Evolutionary conservation across 805 yeast species (phyloP), one percentile per base, ranked within the genome.

Genomic region (Barnettozyma salicaria): DNA sequence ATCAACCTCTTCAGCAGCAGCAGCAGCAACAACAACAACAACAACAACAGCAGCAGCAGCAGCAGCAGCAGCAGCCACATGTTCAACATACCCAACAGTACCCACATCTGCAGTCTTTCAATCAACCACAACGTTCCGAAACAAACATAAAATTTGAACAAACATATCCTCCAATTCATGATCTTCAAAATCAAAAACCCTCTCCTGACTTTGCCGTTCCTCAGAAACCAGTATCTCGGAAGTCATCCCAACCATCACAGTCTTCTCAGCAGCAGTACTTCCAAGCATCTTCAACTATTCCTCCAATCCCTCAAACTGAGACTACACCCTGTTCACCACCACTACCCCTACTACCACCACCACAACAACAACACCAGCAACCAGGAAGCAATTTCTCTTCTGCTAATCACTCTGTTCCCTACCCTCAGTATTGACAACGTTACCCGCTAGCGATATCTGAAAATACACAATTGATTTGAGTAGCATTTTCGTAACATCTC

Each of bases 21-120:
- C 65, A 22, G 64, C 70, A 28, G 12, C 69, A 23, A 29, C 45
- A 34, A 3, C 41, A 27, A 16, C 50, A 41, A 19, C 67, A 20
- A 60, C 68, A 48, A 55, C 64, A n/a, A 59, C 71, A 32, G 56
- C 67, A 19, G 64, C 69, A 52, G 49, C 66, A 52, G 52, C 65
- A 28, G 58, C 64, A 13, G 61, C 68, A 42, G 30, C 42, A 27
- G 25, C 48, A 35, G 30, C 43, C 39, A 11, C 29, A 18, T 18
- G 39, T 30, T 12, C 26, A 19, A 6, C 23, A 12, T n/a, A n/a
- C 14, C 7, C 35, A 32, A 25, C 42, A 35, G 27, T 21, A 3
- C 18, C 30, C 22, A 12, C 34, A 19, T 4, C 38, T 24, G 17
- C 32, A 28, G 16, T 20, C 34, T n/a, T n/a, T 25, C 27, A 25